Percentiles rank a stretch among this genome's conserved stretches.
These are phyloP conservation scores for Colletotrichum godetiae DNA, from an alignment of 2,329 filamentous ascomycete genomes.

Conservation along the genomic window DNA sequence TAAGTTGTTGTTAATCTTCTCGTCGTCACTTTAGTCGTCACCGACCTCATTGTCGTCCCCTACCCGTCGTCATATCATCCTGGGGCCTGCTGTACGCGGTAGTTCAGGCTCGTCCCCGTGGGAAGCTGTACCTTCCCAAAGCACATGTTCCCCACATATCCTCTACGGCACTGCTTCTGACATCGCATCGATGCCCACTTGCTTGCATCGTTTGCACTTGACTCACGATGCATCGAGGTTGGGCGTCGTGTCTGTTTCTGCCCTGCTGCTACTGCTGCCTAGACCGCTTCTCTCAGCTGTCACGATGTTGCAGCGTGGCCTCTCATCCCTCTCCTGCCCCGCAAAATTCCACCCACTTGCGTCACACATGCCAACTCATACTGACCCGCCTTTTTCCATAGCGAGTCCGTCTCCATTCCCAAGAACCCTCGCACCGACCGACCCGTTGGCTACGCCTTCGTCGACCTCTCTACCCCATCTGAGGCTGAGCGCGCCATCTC, in stretches of 20 bases:
- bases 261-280: background rate
- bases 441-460: conserved; percentile 98
- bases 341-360: conserved; percentile 33
- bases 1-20: conserved; percentile 66
- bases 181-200: background rate
- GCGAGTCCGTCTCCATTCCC: conserved; percentile 98
- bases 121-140: background rate
- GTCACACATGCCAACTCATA: conserved; percentile 35
- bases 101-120: background rate
- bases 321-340: conserved; percentile 31
- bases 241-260: background rate
- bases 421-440: conserved; percentile 99
- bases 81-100: conserved; percentile 2
- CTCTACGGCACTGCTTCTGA: background rate
- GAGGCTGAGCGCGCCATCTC: conserved; percentile 96
- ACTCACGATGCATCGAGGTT: background rate
- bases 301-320: conserved; percentile 32
- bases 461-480: conserved; percentile 92
- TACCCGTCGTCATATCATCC: background rate
- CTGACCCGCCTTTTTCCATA: conserved; percentile 51
- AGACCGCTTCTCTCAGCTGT: conserved; percentile 24
- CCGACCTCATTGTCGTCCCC: background rate
- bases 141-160: background rate
- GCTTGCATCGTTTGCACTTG: background rate
- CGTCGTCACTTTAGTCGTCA: background rate